phyloP scores from a whole-genome alignment of 169 alveolate genomes.

The Plasmodium sp. region DNA sequence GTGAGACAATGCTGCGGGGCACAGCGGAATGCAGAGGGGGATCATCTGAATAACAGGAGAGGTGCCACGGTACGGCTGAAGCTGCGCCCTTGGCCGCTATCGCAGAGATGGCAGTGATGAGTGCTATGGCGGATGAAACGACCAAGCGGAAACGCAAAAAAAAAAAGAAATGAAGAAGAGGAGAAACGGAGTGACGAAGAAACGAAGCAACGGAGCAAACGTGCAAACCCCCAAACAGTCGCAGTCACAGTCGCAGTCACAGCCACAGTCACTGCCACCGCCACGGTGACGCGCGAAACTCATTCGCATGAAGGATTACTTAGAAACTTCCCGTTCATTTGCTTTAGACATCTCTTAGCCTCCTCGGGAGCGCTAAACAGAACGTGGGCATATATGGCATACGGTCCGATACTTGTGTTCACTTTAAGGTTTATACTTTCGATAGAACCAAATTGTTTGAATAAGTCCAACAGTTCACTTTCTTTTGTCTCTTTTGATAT shows the following conservation, averaged over 20 bases:
- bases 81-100: not conserved
- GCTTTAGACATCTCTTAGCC: constrained; percentile 74
- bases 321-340: constrained; percentile 71
- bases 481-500: constrained; percentile 72
- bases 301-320: constrained; percentile 31
- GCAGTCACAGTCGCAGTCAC: not conserved
- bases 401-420: constrained; percentile 69
- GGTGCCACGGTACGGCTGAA: not conserved
- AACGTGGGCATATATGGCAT: constrained; percentile 74
- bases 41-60: not conserved
- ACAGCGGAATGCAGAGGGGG: not conserved
- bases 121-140: not conserved
- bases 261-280: not conserved
- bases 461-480: constrained; percentile 67
- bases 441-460: constrained; percentile 62
- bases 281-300: not conserved
- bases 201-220: not conserved
- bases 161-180: not conserved
- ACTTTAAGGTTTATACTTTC: constrained; percentile 75
- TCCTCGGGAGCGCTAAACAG: constrained; percentile 74
- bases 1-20: not conserved
- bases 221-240: not conserved
- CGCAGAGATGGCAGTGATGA: not conserved
- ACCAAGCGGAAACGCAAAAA: not conserved
- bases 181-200: not conserved